Conservation (phyloP, 805 yeast genomes). For the Millerago galiae region DNA sequence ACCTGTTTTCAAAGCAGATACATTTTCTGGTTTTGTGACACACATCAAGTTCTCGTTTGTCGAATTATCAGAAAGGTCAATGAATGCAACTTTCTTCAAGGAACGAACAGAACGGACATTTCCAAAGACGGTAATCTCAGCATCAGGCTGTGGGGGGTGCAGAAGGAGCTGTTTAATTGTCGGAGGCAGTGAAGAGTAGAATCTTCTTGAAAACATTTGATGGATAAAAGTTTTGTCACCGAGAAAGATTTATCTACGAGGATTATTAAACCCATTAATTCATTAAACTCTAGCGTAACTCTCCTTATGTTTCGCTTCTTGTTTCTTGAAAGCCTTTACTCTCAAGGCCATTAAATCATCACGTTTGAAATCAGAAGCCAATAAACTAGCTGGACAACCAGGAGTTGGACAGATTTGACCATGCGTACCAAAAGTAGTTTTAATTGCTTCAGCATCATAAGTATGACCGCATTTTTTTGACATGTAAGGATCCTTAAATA, state of each 20-base stretch:
- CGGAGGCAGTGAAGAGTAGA: constrained; percentile 3
- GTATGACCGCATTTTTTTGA: constrained; percentile 55
- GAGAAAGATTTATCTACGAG: too few relatives aligned
- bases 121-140: constrained; percentile 50
- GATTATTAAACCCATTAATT: neutral
- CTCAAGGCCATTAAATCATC: constrained; percentile 54
- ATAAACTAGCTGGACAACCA: constrained; percentile 34
- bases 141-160: constrained; percentile 21
- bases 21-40: constrained; percentile 37
- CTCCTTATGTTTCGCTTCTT: constrained; percentile 8
- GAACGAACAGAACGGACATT: constrained; percentile 68
- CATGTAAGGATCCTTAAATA: constrained; percentile 49
- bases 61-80: constrained; percentile 79
- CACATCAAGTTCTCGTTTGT: constrained; percentile 47
- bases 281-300: constrained; percentile 13
- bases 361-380: constrained; percentile 30
- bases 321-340: constrained; percentile 33
- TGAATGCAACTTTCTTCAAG: constrained; percentile 71
- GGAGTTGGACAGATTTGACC: constrained; percentile 47
- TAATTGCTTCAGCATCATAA: constrained; percentile 45
- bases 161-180: constrained; percentile 12
- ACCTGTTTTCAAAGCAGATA: constrained; percentile 35
- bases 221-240: neutral
- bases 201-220: neutral
- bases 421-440: constrained; percentile 25